Evolutionary conservation across 768 basidiomycete genomes (phyloP).

Genomic region (Termitomyces sp.): DNA sequence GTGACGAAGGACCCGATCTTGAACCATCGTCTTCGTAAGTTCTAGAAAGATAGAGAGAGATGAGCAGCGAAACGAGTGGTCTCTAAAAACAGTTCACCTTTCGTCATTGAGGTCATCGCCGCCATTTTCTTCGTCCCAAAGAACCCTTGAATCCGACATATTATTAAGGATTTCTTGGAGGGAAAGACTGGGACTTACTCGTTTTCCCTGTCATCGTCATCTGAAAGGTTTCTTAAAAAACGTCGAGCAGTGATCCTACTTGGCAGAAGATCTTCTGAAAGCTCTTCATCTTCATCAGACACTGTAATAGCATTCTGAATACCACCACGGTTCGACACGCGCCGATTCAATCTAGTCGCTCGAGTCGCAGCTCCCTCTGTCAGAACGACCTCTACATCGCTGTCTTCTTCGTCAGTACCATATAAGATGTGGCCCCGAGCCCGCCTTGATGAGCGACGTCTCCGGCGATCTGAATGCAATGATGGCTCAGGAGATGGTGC

Average conservation of each 20-base stretch:
- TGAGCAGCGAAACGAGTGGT: not conserved
- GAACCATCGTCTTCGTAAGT: constrained; percentile 11
- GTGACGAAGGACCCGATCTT: constrained; percentile 9
- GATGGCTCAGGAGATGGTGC: not conserved
- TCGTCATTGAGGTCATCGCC: not conserved
- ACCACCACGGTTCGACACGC: not conserved
- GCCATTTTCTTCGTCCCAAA: not conserved
- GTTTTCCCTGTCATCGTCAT: constrained; percentile 4
- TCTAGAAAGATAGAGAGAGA: not conserved
- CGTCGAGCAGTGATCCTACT: not conserved
- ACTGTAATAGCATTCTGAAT: not conserved
- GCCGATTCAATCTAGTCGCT: not conserved
- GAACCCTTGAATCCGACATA: not conserved
- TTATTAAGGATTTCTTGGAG: not conserved
- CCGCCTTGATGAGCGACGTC: not conserved
- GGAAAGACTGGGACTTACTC: constrained; percentile 1
- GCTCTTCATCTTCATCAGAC: constrained; percentile 3
- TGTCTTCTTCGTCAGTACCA: not conserved
- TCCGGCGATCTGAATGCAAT: not conserved
- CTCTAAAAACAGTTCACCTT: not conserved
- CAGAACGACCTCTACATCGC: constrained; percentile 3
- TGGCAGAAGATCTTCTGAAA: not conserved
- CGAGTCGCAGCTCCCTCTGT: constrained; percentile 3
- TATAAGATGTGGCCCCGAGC: not conserved
- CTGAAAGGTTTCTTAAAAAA: not conserved